Evolutionary conservation across 768 basidiomycete species (phyloP).

Genomic region (Psilocybe cubensis): DNA sequence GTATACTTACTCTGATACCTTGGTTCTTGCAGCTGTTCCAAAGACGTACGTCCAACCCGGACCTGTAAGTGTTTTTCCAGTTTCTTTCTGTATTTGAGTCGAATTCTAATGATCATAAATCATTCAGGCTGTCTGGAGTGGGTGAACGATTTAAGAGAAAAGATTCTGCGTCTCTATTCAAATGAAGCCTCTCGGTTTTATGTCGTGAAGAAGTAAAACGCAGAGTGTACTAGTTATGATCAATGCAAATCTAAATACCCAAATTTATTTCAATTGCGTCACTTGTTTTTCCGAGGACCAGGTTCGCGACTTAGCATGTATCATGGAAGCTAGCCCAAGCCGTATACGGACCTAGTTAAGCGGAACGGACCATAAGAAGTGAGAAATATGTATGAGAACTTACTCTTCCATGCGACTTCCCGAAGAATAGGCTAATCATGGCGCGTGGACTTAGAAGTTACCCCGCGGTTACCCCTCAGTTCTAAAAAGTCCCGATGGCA

Average conservation of each 20-base stretch:
- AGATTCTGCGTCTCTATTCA: background rate
- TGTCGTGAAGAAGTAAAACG: background rate
- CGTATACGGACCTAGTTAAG: background rate
- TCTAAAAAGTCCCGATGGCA: background rate
- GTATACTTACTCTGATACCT: background rate
- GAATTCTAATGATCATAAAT: background rate
- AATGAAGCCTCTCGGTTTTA: background rate
- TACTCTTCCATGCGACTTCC: background rate
- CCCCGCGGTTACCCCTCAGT: background rate
- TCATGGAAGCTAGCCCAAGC: background rate
- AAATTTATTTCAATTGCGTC: too few species aligned
- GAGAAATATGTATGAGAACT: background rate
- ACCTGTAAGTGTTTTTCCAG: slow-evolving; percentile 17
- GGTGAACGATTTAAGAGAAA: slow-evolving; percentile 9
- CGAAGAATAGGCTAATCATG: background rate
- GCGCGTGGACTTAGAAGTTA: background rate
- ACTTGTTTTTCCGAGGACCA: too few species aligned
- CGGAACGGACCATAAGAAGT: background rate
- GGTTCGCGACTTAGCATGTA: too few species aligned
- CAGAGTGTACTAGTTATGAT: background rate
- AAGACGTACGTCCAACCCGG: slow-evolving; percentile 25
- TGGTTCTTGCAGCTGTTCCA: slow-evolving; percentile 18
- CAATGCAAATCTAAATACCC: background rate
- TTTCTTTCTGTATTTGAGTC: background rate
- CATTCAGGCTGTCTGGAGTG: slow-evolving; percentile 25